These are phyloP conservation scores for Solanum gracilifrons DNA, from an alignment of 257 asterid genomes.

Conservation along the genomic window DNA sequence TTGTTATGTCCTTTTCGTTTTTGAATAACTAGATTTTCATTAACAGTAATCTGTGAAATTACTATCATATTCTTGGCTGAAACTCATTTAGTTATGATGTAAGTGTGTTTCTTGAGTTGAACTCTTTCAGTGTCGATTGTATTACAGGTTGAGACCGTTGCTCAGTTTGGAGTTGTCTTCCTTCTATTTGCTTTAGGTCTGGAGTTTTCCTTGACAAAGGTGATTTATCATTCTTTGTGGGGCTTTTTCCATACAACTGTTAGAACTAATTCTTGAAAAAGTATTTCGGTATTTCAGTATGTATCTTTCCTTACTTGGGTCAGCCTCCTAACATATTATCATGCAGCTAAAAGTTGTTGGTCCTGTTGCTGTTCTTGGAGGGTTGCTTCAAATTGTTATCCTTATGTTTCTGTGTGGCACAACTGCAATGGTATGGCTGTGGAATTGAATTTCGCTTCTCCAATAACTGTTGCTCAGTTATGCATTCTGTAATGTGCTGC, in stretches of 20 bases:
- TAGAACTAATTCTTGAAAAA: background rate
- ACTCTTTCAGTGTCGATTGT: background rate
- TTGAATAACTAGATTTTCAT: background rate
- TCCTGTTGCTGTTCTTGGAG: constrained; percentile 90
- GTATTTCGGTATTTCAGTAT: background rate
- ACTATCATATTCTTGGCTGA: background rate
- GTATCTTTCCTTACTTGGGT: constrained; percentile 1
- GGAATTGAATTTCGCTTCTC: background rate
- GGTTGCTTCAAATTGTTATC: constrained; percentile 71
- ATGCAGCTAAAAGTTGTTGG: constrained; percentile 92
- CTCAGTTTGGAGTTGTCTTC: constrained; percentile 96
- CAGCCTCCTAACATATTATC: constrained; percentile 9
- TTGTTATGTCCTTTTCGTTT: background rate
- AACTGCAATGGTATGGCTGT: constrained; percentile 54
- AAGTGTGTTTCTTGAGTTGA: background rate
- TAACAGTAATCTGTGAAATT: background rate
- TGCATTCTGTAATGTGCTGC: constrained; percentile 16
- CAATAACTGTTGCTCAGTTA: background rate
- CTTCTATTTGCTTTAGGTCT: constrained; percentile 93
- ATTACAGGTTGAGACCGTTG: constrained; percentile 89
- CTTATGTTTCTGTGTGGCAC: constrained; percentile 60
- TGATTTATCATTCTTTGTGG: constrained; percentile 5
- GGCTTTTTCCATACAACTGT: background rate
- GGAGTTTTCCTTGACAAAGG: constrained; percentile 90
- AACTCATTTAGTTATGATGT: background rate